These are phyloP conservation scores for Zygotorulaspora mrakii DNA, from an alignment of 1,139 yeast species.

Conservation along the genomic window DNA sequence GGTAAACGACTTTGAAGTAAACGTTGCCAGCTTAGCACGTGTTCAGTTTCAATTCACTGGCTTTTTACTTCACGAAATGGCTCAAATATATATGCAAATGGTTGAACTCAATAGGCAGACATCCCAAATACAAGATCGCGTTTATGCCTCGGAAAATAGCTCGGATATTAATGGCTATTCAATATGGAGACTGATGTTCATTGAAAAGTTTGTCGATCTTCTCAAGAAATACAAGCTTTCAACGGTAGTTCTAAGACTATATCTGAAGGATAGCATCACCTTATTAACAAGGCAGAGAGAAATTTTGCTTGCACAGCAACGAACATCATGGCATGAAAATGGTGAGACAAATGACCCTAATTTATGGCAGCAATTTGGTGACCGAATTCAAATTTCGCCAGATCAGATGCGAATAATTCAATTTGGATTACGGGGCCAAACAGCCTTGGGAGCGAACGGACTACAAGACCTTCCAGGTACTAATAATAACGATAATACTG, in stretches of 20 bases:
- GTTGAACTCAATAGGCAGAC: constrained; percentile 34
- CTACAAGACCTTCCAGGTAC: constrained; percentile 15
- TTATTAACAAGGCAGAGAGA: constrained; percentile 36
- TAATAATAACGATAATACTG: constrained; percentile 13
- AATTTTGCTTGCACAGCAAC: constrained; percentile 29
- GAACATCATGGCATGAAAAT: constrained; percentile 21
- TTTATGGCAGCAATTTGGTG: constrained; percentile 23
- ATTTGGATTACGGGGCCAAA: constrained; percentile 25
- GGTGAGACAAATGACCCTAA: constrained; percentile 20
- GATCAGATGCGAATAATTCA: constrained; percentile 31
- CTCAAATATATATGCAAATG: constrained; percentile 33
- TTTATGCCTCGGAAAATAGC: constrained; percentile 21
- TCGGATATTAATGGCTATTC: constrained; percentile 29
- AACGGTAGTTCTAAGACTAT: constrained; percentile 34
- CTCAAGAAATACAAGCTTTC: constrained; percentile 33
- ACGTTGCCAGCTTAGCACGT: constrained; percentile 37
- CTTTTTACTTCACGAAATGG: constrained; percentile 36
- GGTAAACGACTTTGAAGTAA: constrained; percentile 36
- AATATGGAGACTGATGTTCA: constrained; percentile 33
- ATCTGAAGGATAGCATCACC: constrained; percentile 35
- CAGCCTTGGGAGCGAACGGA: constrained; percentile 14
- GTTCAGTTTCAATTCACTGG: constrained; percentile 38
- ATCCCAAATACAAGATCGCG: constrained; percentile 29
- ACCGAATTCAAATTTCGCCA: constrained; percentile 24
- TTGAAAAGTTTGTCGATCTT: constrained; percentile 29